Conservation (phyloP, 2,329 filamentous ascomycete genomes). For the Aspergillus terreus region DNA sequence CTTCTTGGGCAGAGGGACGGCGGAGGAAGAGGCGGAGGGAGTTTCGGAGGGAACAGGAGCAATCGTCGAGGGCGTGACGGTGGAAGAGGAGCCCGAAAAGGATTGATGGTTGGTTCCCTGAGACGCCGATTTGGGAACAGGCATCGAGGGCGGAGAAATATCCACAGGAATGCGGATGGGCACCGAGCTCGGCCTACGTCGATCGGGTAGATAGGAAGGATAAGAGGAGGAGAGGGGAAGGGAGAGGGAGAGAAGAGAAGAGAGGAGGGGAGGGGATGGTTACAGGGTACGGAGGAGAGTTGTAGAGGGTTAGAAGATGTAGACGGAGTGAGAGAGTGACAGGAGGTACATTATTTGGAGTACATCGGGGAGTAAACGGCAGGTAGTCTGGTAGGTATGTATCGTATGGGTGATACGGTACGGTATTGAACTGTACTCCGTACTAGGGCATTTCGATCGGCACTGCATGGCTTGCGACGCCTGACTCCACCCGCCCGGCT, state of each 20-base stretch:
- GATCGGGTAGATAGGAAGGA: neutral
- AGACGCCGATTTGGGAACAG: conserved; percentile 9
- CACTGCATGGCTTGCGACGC: conserved; percentile 14
- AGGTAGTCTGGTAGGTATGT: no score
- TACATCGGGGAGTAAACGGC: neutral
- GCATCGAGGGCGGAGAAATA: conserved; percentile 17
- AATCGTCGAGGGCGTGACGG: conserved; percentile 1
- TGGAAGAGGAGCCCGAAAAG: conserved; percentile 5
- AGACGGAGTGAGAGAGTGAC: neutral
- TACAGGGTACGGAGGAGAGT: neutral
- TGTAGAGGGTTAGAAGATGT: neutral
- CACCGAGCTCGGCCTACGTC: conserved; percentile 1
- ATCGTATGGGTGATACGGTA: no score
- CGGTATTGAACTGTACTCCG: neutral
- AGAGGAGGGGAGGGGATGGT: neutral
- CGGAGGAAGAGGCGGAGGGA: conserved; percentile 17
- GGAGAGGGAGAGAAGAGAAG: conserved; percentile 6
- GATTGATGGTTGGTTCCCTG: conserved; percentile 15
- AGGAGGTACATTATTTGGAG: neutral
- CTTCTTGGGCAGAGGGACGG: conserved; percentile 21
- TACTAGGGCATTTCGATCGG: neutral
- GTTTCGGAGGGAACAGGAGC: conserved; percentile 14
- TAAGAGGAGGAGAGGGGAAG: conserved; percentile 2
- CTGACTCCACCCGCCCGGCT: conserved; percentile 7
- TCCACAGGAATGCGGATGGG: conserved; percentile 6